Percentiles rank a stretch among this genome's conserved stretches.
Evolutionary conservation across 2,329 filamentous ascomycete species (phyloP).

Genomic region (Berkeleyomyces basicola): DNA sequence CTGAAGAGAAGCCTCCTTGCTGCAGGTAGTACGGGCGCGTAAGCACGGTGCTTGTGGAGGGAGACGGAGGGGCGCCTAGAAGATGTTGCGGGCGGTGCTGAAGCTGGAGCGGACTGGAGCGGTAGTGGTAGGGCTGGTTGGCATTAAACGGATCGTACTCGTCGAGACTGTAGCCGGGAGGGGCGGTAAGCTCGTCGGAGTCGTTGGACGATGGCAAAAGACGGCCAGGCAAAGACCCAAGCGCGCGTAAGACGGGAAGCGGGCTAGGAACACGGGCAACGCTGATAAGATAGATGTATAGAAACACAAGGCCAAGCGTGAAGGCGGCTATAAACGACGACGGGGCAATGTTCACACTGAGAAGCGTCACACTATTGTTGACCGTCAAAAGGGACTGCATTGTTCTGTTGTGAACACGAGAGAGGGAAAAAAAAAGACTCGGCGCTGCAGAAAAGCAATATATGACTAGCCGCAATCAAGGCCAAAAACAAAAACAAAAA

Average conservation of each 20-base stretch:
- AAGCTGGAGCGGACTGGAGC: neutral
- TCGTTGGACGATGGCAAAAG: slow-evolving; percentile 1
- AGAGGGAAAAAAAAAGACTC: neutral
- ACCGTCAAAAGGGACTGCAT: slow-evolving; percentile 45
- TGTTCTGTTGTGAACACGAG: slow-evolving; percentile 16
- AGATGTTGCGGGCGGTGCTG: neutral
- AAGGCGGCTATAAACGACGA: slow-evolving; percentile 39
- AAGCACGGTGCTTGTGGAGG: slow-evolving; percentile 1
- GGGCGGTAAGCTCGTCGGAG: neutral
- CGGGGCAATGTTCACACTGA: slow-evolving; percentile 42
- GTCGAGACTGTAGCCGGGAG: neutral
- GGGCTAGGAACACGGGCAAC: slow-evolving; percentile 10
- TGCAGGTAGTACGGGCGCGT: slow-evolving; percentile 11
- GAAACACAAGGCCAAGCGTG: slow-evolving; percentile 32
- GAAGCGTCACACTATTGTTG: slow-evolving; percentile 43
- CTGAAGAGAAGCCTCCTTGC: slow-evolving; percentile 11
- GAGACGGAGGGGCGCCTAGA: neutral
- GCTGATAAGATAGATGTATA: slow-evolving; percentile 28
- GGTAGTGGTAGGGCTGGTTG: neutral
- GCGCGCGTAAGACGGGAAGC: slow-evolving; percentile 12
- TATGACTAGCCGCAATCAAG: no score
- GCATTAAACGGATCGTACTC: slow-evolving; percentile 7
- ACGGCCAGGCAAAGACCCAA: slow-evolving; percentile 1
- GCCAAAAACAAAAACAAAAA: neutral
- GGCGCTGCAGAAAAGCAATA: neutral